These are phyloP conservation scores for Penicillium oxalicum DNA, from an alignment of 2,329 filamentous ascomycete species.

Conservation along the genomic window DNA sequence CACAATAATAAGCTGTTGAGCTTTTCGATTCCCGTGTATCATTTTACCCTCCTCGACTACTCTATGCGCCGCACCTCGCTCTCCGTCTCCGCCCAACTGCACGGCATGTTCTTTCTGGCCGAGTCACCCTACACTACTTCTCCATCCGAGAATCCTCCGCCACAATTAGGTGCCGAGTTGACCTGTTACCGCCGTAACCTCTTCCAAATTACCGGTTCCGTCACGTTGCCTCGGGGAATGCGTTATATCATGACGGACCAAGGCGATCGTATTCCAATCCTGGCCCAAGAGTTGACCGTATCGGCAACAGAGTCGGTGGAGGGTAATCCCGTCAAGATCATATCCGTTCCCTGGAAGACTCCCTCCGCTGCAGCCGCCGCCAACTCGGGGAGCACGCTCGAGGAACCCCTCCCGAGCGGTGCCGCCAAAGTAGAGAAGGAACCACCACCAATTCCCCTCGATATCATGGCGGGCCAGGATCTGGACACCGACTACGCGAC, in stretches of 20 bases:
- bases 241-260: constrained; percentile 77
- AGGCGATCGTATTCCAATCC: constrained; percentile 76
- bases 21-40: constrained; percentile 60
- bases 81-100: constrained; percentile 56
- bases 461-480: constrained; percentile 59
- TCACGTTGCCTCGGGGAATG: constrained; percentile 71
- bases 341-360: constrained; percentile 97
- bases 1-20: constrained; percentile 66
- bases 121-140: constrained; percentile 58
- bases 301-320: constrained; percentile 94
- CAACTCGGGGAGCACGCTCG: constrained; percentile 49
- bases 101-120: constrained; percentile 64
- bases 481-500: constrained; percentile 77
- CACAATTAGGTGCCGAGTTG: constrained; percentile 59
- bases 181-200: constrained; percentile 94
- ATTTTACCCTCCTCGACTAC: constrained; percentile 56
- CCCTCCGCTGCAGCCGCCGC: constrained; percentile 63
- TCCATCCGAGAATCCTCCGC: constrained; percentile 48
- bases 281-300: constrained; percentile 76
- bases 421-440: constrained; percentile 72
- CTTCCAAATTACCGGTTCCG: constrained; percentile 89
- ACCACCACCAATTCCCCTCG: constrained; percentile 72
- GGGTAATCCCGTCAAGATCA: constrained; percentile 83
- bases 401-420: constrained; percentile 28
- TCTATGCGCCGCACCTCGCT: constrained; percentile 51